Evolutionary conservation across 1,284 basidiomycete genomes (phyloP).

Genomic region (Abortiporus biennis): DNA sequence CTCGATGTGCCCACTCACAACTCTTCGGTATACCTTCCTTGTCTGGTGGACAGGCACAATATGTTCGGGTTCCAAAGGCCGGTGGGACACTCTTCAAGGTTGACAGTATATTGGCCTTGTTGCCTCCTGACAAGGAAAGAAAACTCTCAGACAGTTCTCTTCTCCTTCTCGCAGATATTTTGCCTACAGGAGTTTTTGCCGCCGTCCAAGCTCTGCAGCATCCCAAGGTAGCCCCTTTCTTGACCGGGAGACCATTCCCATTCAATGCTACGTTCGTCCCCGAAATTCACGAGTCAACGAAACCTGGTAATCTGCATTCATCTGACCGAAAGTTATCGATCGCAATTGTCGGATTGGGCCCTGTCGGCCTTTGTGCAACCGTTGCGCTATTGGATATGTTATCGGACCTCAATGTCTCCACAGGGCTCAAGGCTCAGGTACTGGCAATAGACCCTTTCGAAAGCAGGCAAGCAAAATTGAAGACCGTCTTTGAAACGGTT

Average conservation of each 20-base stretch:
- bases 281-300: conserved; percentile 12
- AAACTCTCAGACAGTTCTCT: conserved; percentile 48
- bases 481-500: conserved; percentile 48
- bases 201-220: conserved; percentile 68
- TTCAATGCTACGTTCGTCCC: conserved; percentile 30
- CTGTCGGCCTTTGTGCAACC: conserved; percentile 66
- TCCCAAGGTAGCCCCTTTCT: conserved; percentile 55
- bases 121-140: conserved; percentile 26
- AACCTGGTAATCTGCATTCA: conserved; percentile 20
- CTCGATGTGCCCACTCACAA: conserved; percentile 60
- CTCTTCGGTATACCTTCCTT: conserved; percentile 72
- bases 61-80: conserved; percentile 73
- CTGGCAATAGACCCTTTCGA: conserved; percentile 60
- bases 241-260: conserved; percentile 56
- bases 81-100: conserved; percentile 76
- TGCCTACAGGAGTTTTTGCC: conserved; percentile 76
- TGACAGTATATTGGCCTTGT: conserved; percentile 33
- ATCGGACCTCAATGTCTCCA: conserved; percentile 26
- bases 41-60: conserved; percentile 86
- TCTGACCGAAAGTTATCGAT: conserved; percentile 47
- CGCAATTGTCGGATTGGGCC: conserved; percentile 68
- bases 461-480: conserved; percentile 49
- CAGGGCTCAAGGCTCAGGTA: conserved; percentile 39
- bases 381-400: conserved; percentile 63
- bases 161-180: conserved; percentile 74